These are phyloP conservation scores for Cyclocybe aegerita DNA, from an alignment of 768 basidiomycete genomes.

Conservation along the genomic window DNA sequence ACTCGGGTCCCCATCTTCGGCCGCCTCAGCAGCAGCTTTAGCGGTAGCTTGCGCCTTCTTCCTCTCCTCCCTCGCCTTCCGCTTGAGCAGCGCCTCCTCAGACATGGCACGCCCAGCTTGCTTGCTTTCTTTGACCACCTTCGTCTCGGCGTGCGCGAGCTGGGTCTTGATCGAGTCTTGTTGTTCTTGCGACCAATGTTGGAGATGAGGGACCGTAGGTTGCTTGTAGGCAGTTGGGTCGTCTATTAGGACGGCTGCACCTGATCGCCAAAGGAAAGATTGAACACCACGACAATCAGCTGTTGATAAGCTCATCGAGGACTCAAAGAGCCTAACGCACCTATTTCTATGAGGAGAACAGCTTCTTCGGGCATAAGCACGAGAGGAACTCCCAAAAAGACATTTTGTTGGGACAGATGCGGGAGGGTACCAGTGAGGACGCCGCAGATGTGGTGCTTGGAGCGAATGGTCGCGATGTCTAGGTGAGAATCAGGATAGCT, in stretches of 20 bases:
- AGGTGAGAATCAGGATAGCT: slow-evolving; percentile 12
- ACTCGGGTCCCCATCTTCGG: slow-evolving; percentile 4
- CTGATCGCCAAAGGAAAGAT: slow-evolving; percentile 36
- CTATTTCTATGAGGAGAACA: slow-evolving; percentile 79
- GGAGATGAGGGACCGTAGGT: slow-evolving; percentile 47
- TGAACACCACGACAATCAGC: slow-evolving; percentile 10
- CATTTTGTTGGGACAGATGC: slow-evolving; percentile 93
- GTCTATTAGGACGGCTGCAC: slow-evolving; percentile 74
- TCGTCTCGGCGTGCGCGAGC: slow-evolving; percentile 45
- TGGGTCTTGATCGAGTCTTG: slow-evolving; percentile 47
- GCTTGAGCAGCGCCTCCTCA: slow-evolving; percentile 67
- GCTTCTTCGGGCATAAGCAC: slow-evolving; percentile 90
- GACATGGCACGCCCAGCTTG: slow-evolving; percentile 43
- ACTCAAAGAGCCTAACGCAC: slow-evolving; percentile 37
- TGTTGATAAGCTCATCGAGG: neutral
- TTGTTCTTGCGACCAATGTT: slow-evolving; percentile 53
- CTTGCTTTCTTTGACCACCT: slow-evolving; percentile 45
- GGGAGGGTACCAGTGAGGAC: slow-evolving; percentile 89
- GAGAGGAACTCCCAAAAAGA: slow-evolving; percentile 91
- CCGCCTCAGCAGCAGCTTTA: slow-evolving; percentile 15
- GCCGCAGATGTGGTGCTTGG: slow-evolving; percentile 81
- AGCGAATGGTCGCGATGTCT: slow-evolving; percentile 83
- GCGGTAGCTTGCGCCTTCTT: slow-evolving; percentile 26
- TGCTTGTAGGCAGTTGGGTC: slow-evolving; percentile 58
- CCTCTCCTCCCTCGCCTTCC: slow-evolving; percentile 64